Conservation (phyloP, 805 yeast genomes). For the Saturnispora saitoi region DNA sequence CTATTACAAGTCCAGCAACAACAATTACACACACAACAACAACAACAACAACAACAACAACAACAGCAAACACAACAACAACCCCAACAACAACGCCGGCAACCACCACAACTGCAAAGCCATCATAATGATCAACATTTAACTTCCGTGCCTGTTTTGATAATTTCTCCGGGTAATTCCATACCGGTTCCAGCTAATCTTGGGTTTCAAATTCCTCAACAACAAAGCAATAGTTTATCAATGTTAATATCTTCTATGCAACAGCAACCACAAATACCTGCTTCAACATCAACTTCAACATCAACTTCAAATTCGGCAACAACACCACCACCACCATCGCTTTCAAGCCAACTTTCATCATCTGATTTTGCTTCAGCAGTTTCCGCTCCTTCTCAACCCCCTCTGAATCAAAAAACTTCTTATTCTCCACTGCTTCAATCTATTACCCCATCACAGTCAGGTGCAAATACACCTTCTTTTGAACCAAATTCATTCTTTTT, state of each 20-base stretch:
- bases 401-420: neutral
- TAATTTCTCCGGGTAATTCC: neutral
- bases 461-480: neutral
- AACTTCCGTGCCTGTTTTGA: neutral
- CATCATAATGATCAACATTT: neutral
- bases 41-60: constrained; percentile 7
- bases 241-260: neutral
- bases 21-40: constrained; percentile 12
- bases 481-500: neutral
- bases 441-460: neutral
- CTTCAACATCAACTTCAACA: neutral
- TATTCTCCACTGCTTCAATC: neutral
- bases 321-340: neutral
- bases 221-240: neutral
- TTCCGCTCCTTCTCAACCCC: neutral
- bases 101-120: constrained; percentile 1
- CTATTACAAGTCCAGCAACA: constrained; percentile 8
- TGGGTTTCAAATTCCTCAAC: constrained; percentile 1
- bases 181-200: constrained; percentile 6
- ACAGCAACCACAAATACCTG: neutral
- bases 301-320: too few relatives aligned
- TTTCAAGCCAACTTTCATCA: neutral
- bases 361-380: neutral
- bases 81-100: constrained; percentile 8
- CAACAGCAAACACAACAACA: constrained; percentile 12